Conservation (phyloP, 2,329 filamentous ascomycete species). For the Stagonosporopsis chrysanthemi region DNA sequence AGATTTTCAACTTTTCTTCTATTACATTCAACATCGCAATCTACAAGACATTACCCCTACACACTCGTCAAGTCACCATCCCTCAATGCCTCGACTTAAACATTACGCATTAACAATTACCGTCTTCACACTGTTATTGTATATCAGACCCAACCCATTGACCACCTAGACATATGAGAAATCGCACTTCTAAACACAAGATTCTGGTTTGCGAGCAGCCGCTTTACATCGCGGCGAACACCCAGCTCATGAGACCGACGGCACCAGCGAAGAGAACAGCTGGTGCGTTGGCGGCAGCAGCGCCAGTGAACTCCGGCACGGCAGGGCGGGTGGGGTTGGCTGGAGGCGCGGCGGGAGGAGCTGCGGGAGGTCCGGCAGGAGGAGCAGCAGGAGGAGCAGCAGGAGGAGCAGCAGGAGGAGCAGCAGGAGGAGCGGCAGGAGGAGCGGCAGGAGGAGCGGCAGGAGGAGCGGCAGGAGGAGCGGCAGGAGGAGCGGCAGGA, state of each 20-base stretch:
- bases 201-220: neutral
- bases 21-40: too few relatives aligned
- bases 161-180: slow-evolving; percentile 13
- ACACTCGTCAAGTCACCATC: neutral
- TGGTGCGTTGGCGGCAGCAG: slow-evolving; percentile 13
- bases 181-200: neutral
- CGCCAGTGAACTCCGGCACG: slow-evolving; percentile 13
- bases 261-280: slow-evolving; percentile 12
- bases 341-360: neutral
- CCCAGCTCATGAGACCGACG: slow-evolving; percentile 17
- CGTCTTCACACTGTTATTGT: neutral
- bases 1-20: too few relatives aligned
- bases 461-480: neutral
- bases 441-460: slow-evolving; percentile 1
- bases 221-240: slow-evolving; percentile 20
- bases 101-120: slow-evolving; percentile 6
- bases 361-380: neutral
- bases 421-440: slow-evolving; percentile 2
- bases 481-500: neutral
- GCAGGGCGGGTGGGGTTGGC: neutral
- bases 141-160: slow-evolving; percentile 1
- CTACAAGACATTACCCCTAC: neutral
- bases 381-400: slow-evolving; percentile 4
- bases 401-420: slow-evolving; percentile 1
- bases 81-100: neutral